Conservation (phyloP, 345 rosid species). For the Triadica sebifera region DNA sequence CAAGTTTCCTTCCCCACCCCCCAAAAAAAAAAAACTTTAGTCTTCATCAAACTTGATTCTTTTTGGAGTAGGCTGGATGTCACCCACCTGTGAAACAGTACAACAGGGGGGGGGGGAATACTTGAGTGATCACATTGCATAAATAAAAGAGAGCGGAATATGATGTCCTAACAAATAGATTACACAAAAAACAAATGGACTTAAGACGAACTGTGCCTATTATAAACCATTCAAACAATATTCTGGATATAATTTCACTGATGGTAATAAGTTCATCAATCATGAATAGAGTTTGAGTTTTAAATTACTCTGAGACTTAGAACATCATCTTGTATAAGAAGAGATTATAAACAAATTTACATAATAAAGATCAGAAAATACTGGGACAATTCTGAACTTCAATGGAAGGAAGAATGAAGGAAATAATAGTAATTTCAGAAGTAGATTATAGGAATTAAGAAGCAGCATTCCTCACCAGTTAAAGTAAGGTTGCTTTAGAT, state of each 20-base stretch:
- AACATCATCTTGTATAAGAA: no score
- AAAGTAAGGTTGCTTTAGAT: not conserved
- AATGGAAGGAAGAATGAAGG: no score
- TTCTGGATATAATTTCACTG: no score
- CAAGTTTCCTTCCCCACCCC: no score
- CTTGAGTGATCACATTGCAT: not conserved
- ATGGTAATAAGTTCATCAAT: no score
- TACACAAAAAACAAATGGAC: not conserved
- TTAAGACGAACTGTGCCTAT: not conserved
- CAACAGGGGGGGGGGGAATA: not conserved
- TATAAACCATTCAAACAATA: not conserved
- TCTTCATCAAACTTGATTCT: constrained; percentile 76
- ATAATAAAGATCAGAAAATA: no score
- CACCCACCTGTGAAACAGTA: constrained; percentile 58
- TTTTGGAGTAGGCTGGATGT: constrained; percentile 50
- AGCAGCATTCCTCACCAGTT: no score
- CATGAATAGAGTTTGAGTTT: not conserved
- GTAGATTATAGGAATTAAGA: not conserved
- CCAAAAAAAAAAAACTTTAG: constrained; percentile 18
- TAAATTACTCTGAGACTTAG: no score
- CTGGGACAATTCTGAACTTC: not conserved
- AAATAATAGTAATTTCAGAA: not conserved
- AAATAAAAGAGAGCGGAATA: not conserved
- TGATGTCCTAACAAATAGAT: not conserved
- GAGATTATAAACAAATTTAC: no score